A percentile compares a stretch with the other conserved stretches of the same genome.
Conservation (phyloP, 2,329 filamentous ascomycete genomes). For the Pseudogymnoascus sp. region DNA sequence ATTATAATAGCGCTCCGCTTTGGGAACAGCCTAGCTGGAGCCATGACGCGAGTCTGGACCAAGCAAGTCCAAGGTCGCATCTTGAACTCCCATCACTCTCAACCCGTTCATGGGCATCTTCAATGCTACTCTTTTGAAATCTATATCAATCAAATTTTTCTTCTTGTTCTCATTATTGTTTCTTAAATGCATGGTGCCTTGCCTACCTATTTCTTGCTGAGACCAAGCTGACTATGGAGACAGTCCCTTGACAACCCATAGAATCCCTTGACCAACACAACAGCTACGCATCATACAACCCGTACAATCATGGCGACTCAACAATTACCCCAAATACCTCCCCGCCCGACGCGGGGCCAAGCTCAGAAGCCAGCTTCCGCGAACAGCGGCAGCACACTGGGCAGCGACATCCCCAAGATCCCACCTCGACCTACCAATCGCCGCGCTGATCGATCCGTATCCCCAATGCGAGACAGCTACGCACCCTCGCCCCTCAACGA, state of each 20-base stretch:
- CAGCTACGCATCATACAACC: neutral
- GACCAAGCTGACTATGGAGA: constrained; percentile 1
- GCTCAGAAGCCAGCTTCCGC: constrained; percentile 34
- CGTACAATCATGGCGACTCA: constrained; percentile 34
- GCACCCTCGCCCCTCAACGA: constrained; percentile 82
- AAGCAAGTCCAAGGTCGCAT: neutral
- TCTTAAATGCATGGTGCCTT: constrained; percentile 4
- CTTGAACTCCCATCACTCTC: constrained; percentile 3
- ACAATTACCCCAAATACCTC: constrained; percentile 44
- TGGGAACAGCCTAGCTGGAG: constrained; percentile 3
- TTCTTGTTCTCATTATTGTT: neutral
- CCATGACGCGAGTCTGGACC: constrained; percentile 6
- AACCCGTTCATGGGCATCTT: neutral
- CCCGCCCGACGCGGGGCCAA: constrained; percentile 49
- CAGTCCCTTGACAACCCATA: neutral
- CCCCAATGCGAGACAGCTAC: constrained; percentile 69
- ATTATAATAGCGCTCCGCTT: constrained; percentile 4
- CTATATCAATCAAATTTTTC: neutral
- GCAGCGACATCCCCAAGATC: constrained; percentile 54
- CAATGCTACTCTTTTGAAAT: neutral
- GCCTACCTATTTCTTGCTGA: neutral
- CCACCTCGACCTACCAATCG: constrained; percentile 67
- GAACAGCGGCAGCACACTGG: constrained; percentile 25
- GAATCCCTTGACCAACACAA: neutral
- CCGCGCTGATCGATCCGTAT: constrained; percentile 63